A percentile compares a stretch with the other conserved stretches of the same genome.
Evolutionary conservation across 2,329 filamentous ascomycete species (phyloP).

Genomic region (Cladosporium austrohemisphaericum): DNA sequence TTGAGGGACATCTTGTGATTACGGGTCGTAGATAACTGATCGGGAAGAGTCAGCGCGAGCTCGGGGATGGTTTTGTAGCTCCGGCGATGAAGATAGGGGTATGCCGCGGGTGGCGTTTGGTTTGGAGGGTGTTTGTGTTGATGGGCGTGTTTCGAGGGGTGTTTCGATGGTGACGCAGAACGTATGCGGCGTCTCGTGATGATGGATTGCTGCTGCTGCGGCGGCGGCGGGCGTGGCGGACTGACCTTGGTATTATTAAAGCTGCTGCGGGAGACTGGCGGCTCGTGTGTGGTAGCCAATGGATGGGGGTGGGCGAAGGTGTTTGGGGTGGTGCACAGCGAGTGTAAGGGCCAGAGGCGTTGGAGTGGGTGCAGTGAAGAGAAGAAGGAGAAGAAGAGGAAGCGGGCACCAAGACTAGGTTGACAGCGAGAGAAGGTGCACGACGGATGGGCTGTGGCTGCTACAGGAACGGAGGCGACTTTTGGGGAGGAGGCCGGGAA

Average conservation of each 20-base stretch:
- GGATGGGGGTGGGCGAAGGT: slow-evolving; percentile 4
- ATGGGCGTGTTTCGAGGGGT: neutral
- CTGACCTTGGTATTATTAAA: slow-evolving; percentile 16
- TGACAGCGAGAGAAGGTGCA: slow-evolving; percentile 15
- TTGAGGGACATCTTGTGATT: slow-evolving; percentile 50
- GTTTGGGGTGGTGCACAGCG: slow-evolving; percentile 3
- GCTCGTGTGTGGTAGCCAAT: slow-evolving; percentile 14
- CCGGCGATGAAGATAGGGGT: neutral
- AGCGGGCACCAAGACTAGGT: slow-evolving; percentile 34
- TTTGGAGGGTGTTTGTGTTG: neutral
- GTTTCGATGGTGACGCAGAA: neutral
- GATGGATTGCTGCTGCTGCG: neutral
- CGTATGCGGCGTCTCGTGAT: neutral
- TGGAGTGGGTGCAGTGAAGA: slow-evolving; percentile 31
- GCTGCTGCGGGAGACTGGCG: slow-evolving; percentile 12
- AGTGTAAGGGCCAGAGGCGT: slow-evolving; percentile 15
- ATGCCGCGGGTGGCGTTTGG: neutral
- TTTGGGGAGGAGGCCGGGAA: slow-evolving; percentile 16
- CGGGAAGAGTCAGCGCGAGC: slow-evolving; percentile 3
- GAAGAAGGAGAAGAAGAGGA: slow-evolving; percentile 35
- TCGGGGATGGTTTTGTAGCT: neutral
- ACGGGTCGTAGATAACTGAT: slow-evolving; percentile 15
- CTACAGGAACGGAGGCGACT: slow-evolving; percentile 10
- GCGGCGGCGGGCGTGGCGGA: neutral
- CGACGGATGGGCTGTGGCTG: slow-evolving; percentile 10